These are phyloP conservation scores for Penicillium expansum DNA, from an alignment of 2,329 filamentous ascomycete species.

Conservation along the genomic window DNA sequence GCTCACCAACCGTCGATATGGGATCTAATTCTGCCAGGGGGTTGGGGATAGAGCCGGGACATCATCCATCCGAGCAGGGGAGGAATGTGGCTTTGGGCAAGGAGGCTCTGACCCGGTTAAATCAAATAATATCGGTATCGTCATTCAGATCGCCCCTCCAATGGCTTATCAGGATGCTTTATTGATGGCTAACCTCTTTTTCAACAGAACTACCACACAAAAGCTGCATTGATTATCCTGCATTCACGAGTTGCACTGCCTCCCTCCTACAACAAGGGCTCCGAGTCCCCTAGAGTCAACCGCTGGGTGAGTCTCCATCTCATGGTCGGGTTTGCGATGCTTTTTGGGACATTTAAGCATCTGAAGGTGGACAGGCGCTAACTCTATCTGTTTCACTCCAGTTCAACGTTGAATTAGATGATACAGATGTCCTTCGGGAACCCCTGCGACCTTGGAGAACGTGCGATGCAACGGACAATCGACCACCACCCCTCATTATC, in stretches of 20 bases:
- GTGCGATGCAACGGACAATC: conserved; percentile 72
- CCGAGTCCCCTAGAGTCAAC: conserved; percentile 65
- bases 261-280: conserved; percentile 54
- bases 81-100: conserved; percentile 53
- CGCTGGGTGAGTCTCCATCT: conserved; percentile 70
- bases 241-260: conserved; percentile 74
- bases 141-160: neutral
- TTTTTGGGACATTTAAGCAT: neutral
- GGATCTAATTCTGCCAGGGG: conserved; percentile 51
- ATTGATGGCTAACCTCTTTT: conserved; percentile 23
- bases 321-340: neutral
- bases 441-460: conserved; percentile 79
- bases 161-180: conserved; percentile 1
- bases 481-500: conserved; percentile 79
- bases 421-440: conserved; percentile 82
- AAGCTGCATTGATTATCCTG: conserved; percentile 79
- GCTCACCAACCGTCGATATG: conserved; percentile 54
- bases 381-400: conserved; percentile 38
- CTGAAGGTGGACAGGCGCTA: neutral
- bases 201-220: conserved; percentile 81
- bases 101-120: conserved; percentile 75
- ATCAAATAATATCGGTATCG: conserved; percentile 85
- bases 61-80: conserved; percentile 43
- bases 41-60: conserved; percentile 50
- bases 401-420: conserved; percentile 94